Evolutionary conservation across 108 stramenopile species (phyloP), one percentile per base, ranked within the genome.

Genomic region (Bacterosira constricta): DNA sequence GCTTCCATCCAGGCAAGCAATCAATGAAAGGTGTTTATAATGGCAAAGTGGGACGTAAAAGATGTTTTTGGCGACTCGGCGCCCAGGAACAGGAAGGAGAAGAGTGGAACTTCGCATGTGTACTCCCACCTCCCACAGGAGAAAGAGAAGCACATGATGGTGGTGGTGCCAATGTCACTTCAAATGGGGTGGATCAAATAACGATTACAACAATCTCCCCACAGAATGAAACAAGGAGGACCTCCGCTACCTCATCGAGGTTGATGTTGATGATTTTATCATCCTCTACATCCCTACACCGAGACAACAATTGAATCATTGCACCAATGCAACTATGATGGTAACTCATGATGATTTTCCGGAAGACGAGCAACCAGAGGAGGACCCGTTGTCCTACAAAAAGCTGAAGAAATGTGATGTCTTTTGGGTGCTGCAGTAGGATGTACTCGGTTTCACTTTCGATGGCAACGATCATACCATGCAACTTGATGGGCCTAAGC

Each of bases 341-440:
- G 49, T 30, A 5, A 72, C 63, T 3, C 60, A 72, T 21, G 60
- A 27, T 53, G 62, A 63, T 13, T 63, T 72, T 38, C 58, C 58
- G 17, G 9, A 17, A 18, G 12, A 23, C 41, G 37, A 17, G 1
- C 18, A 41, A 2, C 21, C 38, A 5, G 58, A 37, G 21, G 32
- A 39, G 31, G 79, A 84, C 58, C 82, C 82, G 6, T 58, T 69
- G 2, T 51, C 71, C 2, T 2, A 34, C n/a, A 72, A 49, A 23
- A 62, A 63, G n/a, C 21, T 51, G 4, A 52, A 36, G 11, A 18
- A 62, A 26, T 15, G 47, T 2, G 34, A 62, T 11, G 54, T 36
- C 2, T 1, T 23, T 1, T 32, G 29, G 56, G 3, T 11, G 18
- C 23, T 52, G 1, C 3, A 52, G 10, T 2, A 60, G 37, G 38